Evolutionary conservation across 192 early-diverging fungal species (phyloP).

Genomic region (Gamsiella multidivaricata): DNA sequence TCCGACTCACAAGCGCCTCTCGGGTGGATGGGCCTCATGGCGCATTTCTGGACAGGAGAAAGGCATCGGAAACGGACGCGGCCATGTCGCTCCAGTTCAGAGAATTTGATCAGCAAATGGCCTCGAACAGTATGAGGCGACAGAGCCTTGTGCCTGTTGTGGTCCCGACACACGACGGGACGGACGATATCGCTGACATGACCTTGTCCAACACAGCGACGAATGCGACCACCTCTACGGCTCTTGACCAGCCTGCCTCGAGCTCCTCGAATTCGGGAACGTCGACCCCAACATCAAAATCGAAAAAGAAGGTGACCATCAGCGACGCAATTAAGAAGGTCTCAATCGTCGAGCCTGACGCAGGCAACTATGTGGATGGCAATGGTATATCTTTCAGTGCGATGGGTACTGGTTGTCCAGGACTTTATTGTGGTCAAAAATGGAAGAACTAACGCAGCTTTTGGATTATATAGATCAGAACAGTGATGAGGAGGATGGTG

Average conservation of each 20-base stretch:
- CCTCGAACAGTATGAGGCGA: slow-evolving; percentile 33
- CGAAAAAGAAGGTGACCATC: slow-evolving; percentile 52
- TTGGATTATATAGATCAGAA: background rate
- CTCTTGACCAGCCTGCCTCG: background rate
- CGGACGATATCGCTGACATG: background rate
- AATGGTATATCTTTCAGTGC: background rate
- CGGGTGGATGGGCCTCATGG: slow-evolving; percentile 22
- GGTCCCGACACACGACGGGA: background rate
- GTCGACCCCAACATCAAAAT: slow-evolving; percentile 19
- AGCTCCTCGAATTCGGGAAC: slow-evolving; percentile 8
- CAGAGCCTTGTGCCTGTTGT: slow-evolving; percentile 28
- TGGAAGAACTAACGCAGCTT: too few relatives aligned
- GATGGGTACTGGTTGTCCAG: too few relatives aligned
- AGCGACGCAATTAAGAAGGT: slow-evolving; percentile 18
- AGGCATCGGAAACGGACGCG: slow-evolving; percentile 16
- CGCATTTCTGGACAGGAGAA: slow-evolving; percentile 31
- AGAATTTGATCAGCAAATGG: slow-evolving; percentile 46
- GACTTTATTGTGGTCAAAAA: too few relatives aligned
- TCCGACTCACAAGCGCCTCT: slow-evolving; percentile 40
- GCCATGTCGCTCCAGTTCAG: slow-evolving; percentile 47
- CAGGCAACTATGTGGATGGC: background rate
- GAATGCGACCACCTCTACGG: slow-evolving; percentile 10
- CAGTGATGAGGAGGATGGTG: slow-evolving; percentile 15
- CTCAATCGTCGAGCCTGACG: slow-evolving; percentile 33
- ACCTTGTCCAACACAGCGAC: slow-evolving; percentile 26